phyloP scores from a whole-genome alignment of 441 rosid species.

The Bocquillonia castaneifolia region DNA sequence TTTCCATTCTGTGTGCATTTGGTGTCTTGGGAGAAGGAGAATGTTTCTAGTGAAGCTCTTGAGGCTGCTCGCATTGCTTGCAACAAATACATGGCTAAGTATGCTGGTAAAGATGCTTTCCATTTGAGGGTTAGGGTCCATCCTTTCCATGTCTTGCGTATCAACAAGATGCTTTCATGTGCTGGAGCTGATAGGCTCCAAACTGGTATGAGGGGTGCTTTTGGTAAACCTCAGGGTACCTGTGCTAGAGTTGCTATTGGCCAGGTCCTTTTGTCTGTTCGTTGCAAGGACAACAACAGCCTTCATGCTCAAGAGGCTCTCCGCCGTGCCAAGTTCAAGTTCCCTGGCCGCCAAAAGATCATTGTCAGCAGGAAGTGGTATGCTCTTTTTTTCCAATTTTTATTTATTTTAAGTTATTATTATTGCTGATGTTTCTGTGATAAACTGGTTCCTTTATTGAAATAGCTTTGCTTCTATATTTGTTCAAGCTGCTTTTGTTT shows the following conservation, averaged over 20 bases:
- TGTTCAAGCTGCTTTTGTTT: too few species aligned
- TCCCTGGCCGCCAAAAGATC: conserved; percentile 93
- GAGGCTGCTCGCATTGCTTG: conserved; percentile 94
- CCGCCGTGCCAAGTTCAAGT: conserved; percentile 90
- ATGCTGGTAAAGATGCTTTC: conserved; percentile 86
- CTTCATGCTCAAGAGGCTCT: conserved; percentile 90
- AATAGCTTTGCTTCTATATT: background rate
- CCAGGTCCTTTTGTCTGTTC: conserved; percentile 78
- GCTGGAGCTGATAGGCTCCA: conserved; percentile 97
- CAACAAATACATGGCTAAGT: conserved; percentile 88
- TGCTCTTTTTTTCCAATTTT: background rate
- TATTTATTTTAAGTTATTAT: too few species aligned
- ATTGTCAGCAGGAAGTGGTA: conserved; percentile 96
- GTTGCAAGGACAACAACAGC: conserved; percentile 78
- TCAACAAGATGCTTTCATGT: conserved; percentile 95
- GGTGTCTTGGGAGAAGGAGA: conserved; percentile 92
- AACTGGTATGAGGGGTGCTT: conserved; percentile 72
- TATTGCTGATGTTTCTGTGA: background rate
- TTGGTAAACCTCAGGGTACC: conserved; percentile 51
- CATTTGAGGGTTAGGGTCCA: conserved; percentile 84
- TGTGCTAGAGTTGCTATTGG: conserved; percentile 64
- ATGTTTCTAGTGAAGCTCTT: conserved; percentile 82
- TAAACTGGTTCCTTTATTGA: too few species aligned
- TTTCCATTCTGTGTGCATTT: conserved; percentile 87
- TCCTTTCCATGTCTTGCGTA: conserved; percentile 80